Base-by-base conservation (phyloP, 805 yeast species). In the Metschnikowia borealis region DNA sequence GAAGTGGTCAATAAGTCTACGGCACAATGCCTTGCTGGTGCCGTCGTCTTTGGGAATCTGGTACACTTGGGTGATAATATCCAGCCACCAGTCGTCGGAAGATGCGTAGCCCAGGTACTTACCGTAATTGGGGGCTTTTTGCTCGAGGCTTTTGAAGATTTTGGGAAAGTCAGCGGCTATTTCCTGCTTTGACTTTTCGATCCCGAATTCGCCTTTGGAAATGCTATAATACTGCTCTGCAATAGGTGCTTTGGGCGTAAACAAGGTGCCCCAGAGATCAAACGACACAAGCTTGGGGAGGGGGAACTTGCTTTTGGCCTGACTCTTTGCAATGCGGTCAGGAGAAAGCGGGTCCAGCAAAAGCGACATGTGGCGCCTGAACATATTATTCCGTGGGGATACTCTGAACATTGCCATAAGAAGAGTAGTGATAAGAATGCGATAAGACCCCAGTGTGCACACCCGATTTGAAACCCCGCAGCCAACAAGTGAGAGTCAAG, bases 261-360 rank as follows among this genome's bases (percentile, higher is more conserved):
- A 84, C 7, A 85, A 62, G 0, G 91, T 85, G 39, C 81, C 83
- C 65, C 83, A 85, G 0, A 84, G 87, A 64, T 85, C 92, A 48
- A 85, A 75, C 0, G 89, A 80, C 0, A 85, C 65, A 3, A 83
- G 61, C 37, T 67, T 69, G 5, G 84, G 83, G 60, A 72, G 49
- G 57, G 77, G 51, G 57, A 56, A 58, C 48, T 29, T 56, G 38
- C 49, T 41, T 21, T 44, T 45, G 6, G 57, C 43, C 35, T 50
- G 57, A 5, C 56, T 46, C 33, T 57, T 55, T 15, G 54, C 48
- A 26, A 57, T 55, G 5, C 57, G 53, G 7, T 41, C 46, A 8
- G 56, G 56, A 15, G 44, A 46, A 13, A 56, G 50, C 10, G 59
- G 59, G 20, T 56, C 56, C 45, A 40, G 48, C 3, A 56, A 5